phyloP scores from a whole-genome alignment of 2,329 filamentous ascomycete genomes.

The Aspergillus sojae region DNA sequence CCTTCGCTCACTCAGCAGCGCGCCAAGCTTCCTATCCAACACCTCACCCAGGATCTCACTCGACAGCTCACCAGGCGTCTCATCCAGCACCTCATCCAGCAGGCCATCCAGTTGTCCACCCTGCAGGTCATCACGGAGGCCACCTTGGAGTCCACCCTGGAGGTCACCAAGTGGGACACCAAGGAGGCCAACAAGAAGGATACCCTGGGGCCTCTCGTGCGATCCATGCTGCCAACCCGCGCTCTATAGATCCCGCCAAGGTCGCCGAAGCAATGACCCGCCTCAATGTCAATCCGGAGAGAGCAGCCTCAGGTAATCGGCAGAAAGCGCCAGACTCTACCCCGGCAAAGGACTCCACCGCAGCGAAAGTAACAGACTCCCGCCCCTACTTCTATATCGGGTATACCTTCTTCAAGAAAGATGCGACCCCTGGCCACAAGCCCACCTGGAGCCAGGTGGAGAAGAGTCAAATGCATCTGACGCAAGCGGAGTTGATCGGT shows the following conservation, averaged over 20 bases:
- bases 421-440: constrained; percentile 30
- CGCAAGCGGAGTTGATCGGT: constrained; percentile 33
- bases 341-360: constrained; percentile 9
- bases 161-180: neutral
- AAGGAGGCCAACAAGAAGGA: constrained; percentile 10
- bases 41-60: neutral
- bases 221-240: constrained; percentile 12
- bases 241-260: constrained; percentile 13
- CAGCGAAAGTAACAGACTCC: constrained; percentile 13
- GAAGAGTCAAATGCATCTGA: constrained; percentile 33
- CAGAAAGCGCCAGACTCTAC: constrained; percentile 8
- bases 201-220: constrained; percentile 14
- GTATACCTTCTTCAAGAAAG: constrained; percentile 40
- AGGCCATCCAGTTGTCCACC: neutral
- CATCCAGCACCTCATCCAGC: neutral
- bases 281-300: constrained; percentile 19
- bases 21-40: neutral
- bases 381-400: constrained; percentile 31
- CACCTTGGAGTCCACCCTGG: neutral
- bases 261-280: constrained; percentile 22
- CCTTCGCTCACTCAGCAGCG: neutral
- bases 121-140: neutral
- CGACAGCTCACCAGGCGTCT: neutral
- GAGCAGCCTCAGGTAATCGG: constrained; percentile 2
- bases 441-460: constrained; percentile 35